These are phyloP conservation scores for Sphaerostilbella broomeana DNA, from an alignment of 2,329 filamentous ascomycete genomes.

Conservation along the genomic window DNA sequence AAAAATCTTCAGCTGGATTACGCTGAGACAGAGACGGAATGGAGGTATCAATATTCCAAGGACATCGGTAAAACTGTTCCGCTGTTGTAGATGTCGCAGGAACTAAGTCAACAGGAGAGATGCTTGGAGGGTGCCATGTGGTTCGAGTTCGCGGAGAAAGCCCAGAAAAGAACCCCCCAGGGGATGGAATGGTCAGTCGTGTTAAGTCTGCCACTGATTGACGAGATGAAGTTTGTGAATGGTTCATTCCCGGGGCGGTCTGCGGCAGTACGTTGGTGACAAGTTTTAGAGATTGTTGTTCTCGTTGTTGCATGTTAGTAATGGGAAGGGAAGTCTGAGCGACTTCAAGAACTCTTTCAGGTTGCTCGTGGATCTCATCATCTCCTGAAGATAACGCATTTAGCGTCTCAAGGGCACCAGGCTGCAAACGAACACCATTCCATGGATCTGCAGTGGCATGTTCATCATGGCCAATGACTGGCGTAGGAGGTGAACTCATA, in stretches of 20 bases:
- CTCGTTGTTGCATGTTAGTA: conserved; percentile 45
- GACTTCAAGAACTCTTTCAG: conserved; percentile 39
- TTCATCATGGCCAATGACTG: conserved; percentile 56
- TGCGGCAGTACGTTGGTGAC: conserved; percentile 35
- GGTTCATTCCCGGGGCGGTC: conserved; percentile 15
- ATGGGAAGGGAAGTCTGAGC: conserved; percentile 21
- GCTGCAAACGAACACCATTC: conserved; percentile 68
- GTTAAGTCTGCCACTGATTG: conserved; percentile 67
- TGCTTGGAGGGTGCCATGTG: conserved; percentile 66
- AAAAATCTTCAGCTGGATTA: conserved; percentile 34
- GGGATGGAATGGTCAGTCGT: conserved; percentile 81
- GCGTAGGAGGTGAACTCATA: conserved; percentile 79
- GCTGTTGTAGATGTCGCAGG: conserved; percentile 85
- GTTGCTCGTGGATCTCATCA: conserved; percentile 55
- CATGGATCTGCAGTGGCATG: conserved; percentile 55
- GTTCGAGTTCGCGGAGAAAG: conserved; percentile 68
- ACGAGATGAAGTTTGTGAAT: conserved; percentile 29
- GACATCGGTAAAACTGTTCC: conserved; percentile 81
- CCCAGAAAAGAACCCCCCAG: conserved; percentile 84
- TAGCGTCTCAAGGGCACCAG: conserved; percentile 72
- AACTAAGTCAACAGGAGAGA: conserved; percentile 40
- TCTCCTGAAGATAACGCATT: conserved; percentile 61
- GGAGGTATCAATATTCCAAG: conserved; percentile 55
- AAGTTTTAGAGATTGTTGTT: conserved; percentile 44
- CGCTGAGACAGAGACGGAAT: conserved; percentile 30